Conservation (phyloP, 352 stramenopile genomes). For the Pythium aphanidermatum region DNA sequence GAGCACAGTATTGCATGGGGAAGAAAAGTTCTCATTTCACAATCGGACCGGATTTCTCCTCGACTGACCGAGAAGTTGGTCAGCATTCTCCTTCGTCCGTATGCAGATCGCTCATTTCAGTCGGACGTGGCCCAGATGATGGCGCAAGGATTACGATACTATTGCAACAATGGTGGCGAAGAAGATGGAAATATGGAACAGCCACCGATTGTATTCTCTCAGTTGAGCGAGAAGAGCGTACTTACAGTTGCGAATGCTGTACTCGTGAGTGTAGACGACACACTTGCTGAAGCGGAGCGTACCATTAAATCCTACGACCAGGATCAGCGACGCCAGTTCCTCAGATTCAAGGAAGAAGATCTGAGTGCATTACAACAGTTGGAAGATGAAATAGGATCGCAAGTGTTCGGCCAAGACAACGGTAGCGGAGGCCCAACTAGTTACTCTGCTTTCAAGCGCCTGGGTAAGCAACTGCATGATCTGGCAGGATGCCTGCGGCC, state of each 20-base stretch:
- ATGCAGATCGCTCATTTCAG: slow-evolving; percentile 15
- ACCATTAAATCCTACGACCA: slow-evolving; percentile 29
- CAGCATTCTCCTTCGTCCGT: slow-evolving; percentile 27
- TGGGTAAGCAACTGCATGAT: slow-evolving; percentile 31
- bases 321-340: slow-evolving; percentile 25
- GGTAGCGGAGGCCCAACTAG: slow-evolving; percentile 4
- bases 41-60: slow-evolving; percentile 5
- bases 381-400: slow-evolving; percentile 27
- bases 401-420: slow-evolving; percentile 17
- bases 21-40: slow-evolving; percentile 13
- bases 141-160: slow-evolving; percentile 26
- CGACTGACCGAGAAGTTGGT: slow-evolving; percentile 28
- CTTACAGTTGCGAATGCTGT: slow-evolving; percentile 26
- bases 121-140: slow-evolving; percentile 23
- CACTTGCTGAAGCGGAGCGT: slow-evolving; percentile 22
- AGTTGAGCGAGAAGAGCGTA: slow-evolving; percentile 28
- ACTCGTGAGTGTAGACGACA: slow-evolving; percentile 26
- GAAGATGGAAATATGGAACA: slow-evolving; percentile 5
- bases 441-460: slow-evolving; percentile 22
- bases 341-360: slow-evolving; percentile 41
- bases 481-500: slow-evolving; percentile 29
- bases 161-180: slow-evolving; percentile 25
- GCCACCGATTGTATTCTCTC: slow-evolving; percentile 16
- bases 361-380: slow-evolving; percentile 26
- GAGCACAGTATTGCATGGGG: slow-evolving; percentile 24